phyloP scores from a whole-genome alignment of 2,329 filamentous ascomycete species.

The Colletotrichum viniferum region DNA sequence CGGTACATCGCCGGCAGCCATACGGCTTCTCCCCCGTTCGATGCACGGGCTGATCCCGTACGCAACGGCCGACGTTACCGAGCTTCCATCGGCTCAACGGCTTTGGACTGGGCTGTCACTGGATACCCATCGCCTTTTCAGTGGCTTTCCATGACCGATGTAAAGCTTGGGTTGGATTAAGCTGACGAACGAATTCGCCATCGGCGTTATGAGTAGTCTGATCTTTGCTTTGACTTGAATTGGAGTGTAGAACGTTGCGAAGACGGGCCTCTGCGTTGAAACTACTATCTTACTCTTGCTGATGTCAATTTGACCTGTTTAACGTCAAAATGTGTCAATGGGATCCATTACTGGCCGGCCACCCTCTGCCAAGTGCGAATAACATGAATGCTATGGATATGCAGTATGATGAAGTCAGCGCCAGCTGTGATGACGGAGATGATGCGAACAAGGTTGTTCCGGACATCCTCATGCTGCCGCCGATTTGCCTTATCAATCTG shows the following conservation, averaged over 20 bases:
- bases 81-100: background rate
- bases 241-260: background rate
- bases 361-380: background rate
- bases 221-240: background rate
- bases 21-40: background rate
- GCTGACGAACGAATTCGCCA: background rate
- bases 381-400: background rate
- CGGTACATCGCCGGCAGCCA: background rate
- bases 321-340: background rate
- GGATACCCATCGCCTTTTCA: background rate
- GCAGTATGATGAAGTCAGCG: background rate
- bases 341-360: background rate
- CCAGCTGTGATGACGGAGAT: background rate
- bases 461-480: background rate
- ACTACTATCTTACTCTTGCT: background rate
- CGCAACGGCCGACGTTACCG: background rate
- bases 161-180: background rate
- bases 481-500: background rate
- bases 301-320: background rate
- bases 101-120: background rate
- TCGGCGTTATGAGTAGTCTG: background rate
- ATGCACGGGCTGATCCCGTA: background rate
- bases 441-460: background rate
- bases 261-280: background rate
- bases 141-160: background rate